These are phyloP conservation scores for Mycosphaerella sp. DNA, from an alignment of 2,329 filamentous ascomycete genomes.

Conservation along the genomic window DNA sequence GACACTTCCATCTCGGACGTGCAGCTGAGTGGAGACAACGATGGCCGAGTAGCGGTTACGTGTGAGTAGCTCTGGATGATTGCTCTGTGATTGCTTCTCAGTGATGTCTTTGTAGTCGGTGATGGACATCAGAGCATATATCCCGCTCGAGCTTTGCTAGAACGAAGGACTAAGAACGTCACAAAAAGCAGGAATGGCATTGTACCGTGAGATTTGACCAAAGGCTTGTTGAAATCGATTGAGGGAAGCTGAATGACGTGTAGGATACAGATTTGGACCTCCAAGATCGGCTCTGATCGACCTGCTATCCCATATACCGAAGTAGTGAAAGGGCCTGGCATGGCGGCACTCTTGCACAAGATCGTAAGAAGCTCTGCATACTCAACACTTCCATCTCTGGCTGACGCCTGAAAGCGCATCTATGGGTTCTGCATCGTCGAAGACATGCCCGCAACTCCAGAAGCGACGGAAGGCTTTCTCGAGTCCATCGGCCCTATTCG, in stretches of 20 bases:
- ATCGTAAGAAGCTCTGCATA: conserved; percentile 9
- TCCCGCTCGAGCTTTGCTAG: conserved; percentile 7
- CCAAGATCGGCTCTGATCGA: conserved; percentile 22
- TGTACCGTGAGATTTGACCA: conserved; percentile 4
- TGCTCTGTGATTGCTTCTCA: neutral
- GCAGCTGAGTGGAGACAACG: neutral
- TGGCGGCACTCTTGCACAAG: conserved; percentile 24
- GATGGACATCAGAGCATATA: conserved; percentile 23
- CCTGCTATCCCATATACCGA: conserved; percentile 25
- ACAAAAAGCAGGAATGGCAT: conserved; percentile 20
- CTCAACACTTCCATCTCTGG: neutral
- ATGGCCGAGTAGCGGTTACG: conserved; percentile 15
- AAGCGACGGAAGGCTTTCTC: conserved; percentile 67
- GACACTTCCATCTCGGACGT: conserved; percentile 15
- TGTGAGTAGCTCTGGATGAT: conserved; percentile 12
- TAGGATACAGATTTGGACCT: conserved; percentile 22
- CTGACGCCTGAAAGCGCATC: conserved; percentile 33
- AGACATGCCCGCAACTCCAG: conserved; percentile 59
- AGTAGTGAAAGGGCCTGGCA: conserved; percentile 17
- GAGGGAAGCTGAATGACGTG: neutral
- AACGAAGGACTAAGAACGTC: conserved; percentile 10
- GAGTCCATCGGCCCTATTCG: conserved; percentile 80
- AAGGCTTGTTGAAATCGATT: neutral
- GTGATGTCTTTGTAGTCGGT: conserved; percentile 9
- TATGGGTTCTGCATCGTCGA: conserved; percentile 75